These are phyloP conservation scores for Filobasidium uniguttulatum DNA, from an alignment of 1,284 basidiomycete genomes.

Conservation along the genomic window DNA sequence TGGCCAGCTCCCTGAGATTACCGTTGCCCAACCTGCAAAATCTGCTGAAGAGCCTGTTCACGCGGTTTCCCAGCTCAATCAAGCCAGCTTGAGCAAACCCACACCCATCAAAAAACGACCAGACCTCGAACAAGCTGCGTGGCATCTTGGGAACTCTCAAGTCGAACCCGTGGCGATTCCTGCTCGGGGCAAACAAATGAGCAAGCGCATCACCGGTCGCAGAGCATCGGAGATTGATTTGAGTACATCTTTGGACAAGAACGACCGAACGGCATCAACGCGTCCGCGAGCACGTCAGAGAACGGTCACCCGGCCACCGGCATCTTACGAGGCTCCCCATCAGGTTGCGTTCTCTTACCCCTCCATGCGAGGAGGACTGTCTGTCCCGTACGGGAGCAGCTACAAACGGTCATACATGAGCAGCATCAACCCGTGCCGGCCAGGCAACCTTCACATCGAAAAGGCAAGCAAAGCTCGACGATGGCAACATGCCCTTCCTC, in stretches of 20 bases:
- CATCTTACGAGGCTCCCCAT: background rate
- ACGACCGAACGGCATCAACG: background rate
- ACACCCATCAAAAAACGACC: too few species aligned
- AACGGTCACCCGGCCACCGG: background rate
- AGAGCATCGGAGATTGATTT: background rate
- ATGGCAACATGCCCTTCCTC: conserved; percentile 80
- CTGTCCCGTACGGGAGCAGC: conserved; percentile 1
- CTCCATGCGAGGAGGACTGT: background rate
- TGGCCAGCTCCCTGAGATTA: too few species aligned
- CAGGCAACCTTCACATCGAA: conserved; percentile 14
- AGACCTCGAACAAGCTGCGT: too few species aligned
- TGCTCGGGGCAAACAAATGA: background rate
- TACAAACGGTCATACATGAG: conserved; percentile 4
- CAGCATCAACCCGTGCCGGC: conserved; percentile 33
- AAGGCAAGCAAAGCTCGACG: conserved; percentile 50
- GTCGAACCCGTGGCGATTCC: conserved; percentile 13
- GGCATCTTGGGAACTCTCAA: conserved; percentile 2
- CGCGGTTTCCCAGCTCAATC: too few species aligned
- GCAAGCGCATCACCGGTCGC: background rate
- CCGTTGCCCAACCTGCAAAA: too few species aligned
- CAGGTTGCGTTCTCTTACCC: background rate
- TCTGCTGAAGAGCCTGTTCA: too few species aligned
- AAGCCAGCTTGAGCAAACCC: too few species aligned
- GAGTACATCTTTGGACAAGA: background rate
- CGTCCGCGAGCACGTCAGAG: background rate